These are phyloP conservation scores for Chaetomidium leptoderma DNA, from an alignment of 495 filamentous ascomycete genomes.

Conservation along the genomic window DNA sequence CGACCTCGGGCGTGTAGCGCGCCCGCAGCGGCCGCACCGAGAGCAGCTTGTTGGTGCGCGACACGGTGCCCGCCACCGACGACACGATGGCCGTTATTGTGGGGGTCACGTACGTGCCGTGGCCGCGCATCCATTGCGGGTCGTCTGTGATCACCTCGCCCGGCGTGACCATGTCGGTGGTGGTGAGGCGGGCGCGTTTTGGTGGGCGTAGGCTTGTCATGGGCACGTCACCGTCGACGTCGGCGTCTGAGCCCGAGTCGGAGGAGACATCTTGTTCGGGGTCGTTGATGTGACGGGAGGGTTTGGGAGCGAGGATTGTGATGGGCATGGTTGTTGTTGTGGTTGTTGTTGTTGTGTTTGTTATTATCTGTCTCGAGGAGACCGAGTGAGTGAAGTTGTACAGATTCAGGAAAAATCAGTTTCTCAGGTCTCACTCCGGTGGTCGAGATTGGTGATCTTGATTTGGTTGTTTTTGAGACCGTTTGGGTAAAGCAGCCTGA, in stretches of 20 bases:
- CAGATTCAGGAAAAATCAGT: too few relatives aligned
- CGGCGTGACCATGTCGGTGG: conserved; percentile 67
- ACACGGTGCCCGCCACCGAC: conserved; percentile 80
- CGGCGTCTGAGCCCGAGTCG: conserved; percentile 27
- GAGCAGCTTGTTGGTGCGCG: conserved; percentile 92
- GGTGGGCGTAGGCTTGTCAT: conserved; percentile 36
- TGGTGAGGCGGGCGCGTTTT: conserved; percentile 21
- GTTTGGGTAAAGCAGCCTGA: neutral
- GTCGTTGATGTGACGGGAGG: conserved; percentile 19
- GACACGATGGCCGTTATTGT: conserved; percentile 66
- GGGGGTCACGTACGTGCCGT: conserved; percentile 69
- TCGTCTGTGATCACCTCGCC: conserved; percentile 85
- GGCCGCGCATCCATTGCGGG: conserved; percentile 96
- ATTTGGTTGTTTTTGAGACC: neutral
- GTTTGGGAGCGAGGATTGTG: conserved; percentile 67
- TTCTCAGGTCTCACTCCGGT: too few relatives aligned
- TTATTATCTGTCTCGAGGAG: neutral
- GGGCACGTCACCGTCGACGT: conserved; percentile 58
- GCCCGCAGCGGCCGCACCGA: conserved; percentile 83
- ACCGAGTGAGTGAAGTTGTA: neutral
- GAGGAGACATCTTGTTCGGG: conserved; percentile 31
- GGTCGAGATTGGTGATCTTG: too few relatives aligned
- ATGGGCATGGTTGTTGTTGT: conserved; percentile 62
- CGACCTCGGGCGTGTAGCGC: conserved; percentile 93
- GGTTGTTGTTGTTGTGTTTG: conserved; percentile 1